phyloP scores from a whole-genome alignment of 2,329 filamentous ascomycete species.

The Thelonectria rubi region DNA sequence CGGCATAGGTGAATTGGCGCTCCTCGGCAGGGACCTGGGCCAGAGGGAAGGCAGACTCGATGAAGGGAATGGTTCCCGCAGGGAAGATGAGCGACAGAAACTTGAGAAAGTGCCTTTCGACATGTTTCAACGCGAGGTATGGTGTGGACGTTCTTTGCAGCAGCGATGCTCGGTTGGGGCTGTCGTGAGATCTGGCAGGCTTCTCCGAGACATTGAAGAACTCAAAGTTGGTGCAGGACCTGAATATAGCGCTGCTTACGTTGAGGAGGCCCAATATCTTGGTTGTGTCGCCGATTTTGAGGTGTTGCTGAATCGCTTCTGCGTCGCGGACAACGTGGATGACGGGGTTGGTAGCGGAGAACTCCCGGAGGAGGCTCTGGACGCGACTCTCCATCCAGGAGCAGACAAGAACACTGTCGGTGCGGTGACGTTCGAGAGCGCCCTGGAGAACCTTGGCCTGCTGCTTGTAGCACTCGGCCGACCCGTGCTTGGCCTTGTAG shows the following conservation, averaged over 20 bases:
- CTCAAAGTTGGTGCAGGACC: slow-evolving; percentile 76
- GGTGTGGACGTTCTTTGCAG: slow-evolving; percentile 58
- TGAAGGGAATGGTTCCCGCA: slow-evolving; percentile 62
- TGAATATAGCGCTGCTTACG: slow-evolving; percentile 66
- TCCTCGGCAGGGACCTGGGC: slow-evolving; percentile 68
- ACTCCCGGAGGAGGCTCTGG: slow-evolving; percentile 68
- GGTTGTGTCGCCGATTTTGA: slow-evolving; percentile 63
- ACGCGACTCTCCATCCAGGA: slow-evolving; percentile 74
- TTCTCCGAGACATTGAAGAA: slow-evolving; percentile 78
- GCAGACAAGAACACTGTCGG: slow-evolving; percentile 74
- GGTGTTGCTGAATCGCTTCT: slow-evolving; percentile 69
- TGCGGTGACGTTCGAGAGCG: slow-evolving; percentile 66
- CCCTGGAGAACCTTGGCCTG: slow-evolving; percentile 70
- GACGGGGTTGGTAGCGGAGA: slow-evolving; percentile 72
- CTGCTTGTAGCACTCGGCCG: slow-evolving; percentile 68
- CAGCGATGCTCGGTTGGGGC: slow-evolving; percentile 33
- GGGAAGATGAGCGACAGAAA: slow-evolving; percentile 71
- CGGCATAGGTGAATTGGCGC: slow-evolving; percentile 72
- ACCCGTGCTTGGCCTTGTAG: slow-evolving; percentile 71
- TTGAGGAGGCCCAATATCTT: slow-evolving; percentile 68
- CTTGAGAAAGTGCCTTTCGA: slow-evolving; percentile 74
- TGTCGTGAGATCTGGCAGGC: slow-evolving; percentile 38
- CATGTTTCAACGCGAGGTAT: slow-evolving; percentile 73
- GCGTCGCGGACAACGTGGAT: slow-evolving; percentile 75
- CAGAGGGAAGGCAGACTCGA: slow-evolving; percentile 72